These are phyloP conservation scores for Dichomitus squalens DNA, from an alignment of 1,284 basidiomycete species.

Conservation along the genomic window DNA sequence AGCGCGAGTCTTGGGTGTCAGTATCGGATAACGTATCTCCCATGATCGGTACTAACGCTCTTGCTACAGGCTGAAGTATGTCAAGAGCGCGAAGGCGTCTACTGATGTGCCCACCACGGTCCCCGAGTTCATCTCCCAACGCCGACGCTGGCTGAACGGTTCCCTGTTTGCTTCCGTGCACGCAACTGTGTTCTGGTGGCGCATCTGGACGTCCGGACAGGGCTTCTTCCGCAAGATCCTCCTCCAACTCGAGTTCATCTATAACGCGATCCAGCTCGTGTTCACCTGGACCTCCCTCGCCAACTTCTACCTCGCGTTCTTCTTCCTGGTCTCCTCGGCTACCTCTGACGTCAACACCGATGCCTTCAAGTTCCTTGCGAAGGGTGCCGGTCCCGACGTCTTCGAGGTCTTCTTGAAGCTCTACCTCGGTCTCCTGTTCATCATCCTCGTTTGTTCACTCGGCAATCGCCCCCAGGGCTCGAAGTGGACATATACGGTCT, in stretches of 20 bases:
- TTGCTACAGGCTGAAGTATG: constrained; percentile 75
- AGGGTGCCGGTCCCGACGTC: constrained; percentile 73
- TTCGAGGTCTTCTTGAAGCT: constrained; percentile 86
- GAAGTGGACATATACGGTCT: constrained; percentile 80
- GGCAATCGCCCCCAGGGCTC: constrained; percentile 90
- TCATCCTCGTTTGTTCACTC: constrained; percentile 79
- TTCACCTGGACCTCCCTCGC: constrained; percentile 87
- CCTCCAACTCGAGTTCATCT: constrained; percentile 84
- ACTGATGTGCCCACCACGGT: constrained; percentile 87
- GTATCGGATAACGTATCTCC: constrained; percentile 32
- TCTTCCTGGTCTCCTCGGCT: constrained; percentile 82
- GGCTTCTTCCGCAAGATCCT: constrained; percentile 82
- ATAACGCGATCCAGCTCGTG: constrained; percentile 76
- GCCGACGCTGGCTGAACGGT: constrained; percentile 90
- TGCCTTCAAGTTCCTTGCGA: constrained; percentile 78
- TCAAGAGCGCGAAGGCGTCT: constrained; percentile 88
- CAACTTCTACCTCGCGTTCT: constrained; percentile 84
- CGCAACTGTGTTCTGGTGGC: constrained; percentile 82
- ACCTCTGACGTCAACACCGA: constrained; percentile 57
- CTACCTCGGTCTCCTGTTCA: constrained; percentile 77
- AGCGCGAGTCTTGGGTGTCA: constrained; percentile 78
- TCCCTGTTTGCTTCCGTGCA: constrained; percentile 87
- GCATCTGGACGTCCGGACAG: constrained; percentile 91
- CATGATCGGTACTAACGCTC: constrained; percentile 2
- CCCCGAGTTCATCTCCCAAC: constrained; percentile 89